A percentile compares a stretch with the other conserved stretches of the same genome.
Evolutionary conservation across 805 yeast genomes (phyloP).

Genomic region (Lipomyces chichibuensis): DNA sequence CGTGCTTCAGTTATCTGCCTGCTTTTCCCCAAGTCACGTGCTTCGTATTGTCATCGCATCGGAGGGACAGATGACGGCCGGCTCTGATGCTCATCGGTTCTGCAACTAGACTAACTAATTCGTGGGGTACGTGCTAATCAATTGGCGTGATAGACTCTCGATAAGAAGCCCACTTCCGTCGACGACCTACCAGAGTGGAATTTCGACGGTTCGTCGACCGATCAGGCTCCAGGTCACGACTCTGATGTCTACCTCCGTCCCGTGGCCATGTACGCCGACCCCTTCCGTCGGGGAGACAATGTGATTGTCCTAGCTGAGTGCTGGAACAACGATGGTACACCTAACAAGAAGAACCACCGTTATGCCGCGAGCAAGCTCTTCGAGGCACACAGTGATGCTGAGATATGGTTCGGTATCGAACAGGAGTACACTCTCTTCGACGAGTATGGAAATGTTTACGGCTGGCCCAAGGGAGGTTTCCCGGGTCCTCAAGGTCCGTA

Average conservation of each 20-base stretch:
- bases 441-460: conserved; percentile 84
- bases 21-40: not conserved
- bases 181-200: conserved; percentile 98
- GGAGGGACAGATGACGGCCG: not conserved
- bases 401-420: conserved; percentile 97
- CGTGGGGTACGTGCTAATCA: not conserved
- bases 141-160: conserved; percentile 58
- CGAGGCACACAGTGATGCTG: conserved; percentile 83
- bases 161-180: conserved; percentile 64
- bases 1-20: not conserved
- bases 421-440: conserved; percentile 98
- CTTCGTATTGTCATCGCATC: not conserved
- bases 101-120: not conserved
- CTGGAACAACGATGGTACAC: conserved; percentile 98
- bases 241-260: conserved; percentile 95
- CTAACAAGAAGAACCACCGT: conserved; percentile 98
- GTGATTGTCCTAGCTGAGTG: conserved; percentile 92
- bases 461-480: conserved; percentile 99
- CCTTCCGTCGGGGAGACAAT: conserved; percentile 98
- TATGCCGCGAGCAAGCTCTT: conserved; percentile 93
- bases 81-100: not conserved
- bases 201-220: conserved; percentile 98
- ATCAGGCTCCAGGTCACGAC: conserved; percentile 97
- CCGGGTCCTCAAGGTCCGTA: conserved; percentile 99
- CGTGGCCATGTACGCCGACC: conserved; percentile 93